Base-by-base conservation (phyloP, 2,329 filamentous ascomycete genomes). In the Penicillium sp. region DNA sequence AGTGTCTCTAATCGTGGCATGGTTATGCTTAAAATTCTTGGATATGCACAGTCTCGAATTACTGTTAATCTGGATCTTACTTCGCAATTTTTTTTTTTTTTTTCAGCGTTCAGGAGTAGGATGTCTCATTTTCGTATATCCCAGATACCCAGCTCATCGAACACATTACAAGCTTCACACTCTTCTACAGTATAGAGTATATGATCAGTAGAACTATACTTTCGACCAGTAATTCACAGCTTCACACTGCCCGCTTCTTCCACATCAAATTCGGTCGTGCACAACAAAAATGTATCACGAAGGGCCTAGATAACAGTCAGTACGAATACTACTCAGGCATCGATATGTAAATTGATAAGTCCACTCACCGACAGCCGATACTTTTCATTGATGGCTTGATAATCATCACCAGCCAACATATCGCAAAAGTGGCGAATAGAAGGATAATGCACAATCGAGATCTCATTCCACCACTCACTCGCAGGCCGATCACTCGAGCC, bases 381-480 rank as follows among this genome's bases (percentile, higher is more conserved):
- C 66, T 73, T 79, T 51, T 79, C 73, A 71, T 87, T 87, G 6
- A 84, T 82, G 39, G 71, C 77, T 73, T 86, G 84, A 68, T 86
- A 87, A 64, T 86, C 84, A 63, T 79, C 75, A 44, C 80, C 80
- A 1, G 75, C 78, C 44, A 85, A 66, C 84, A 87, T 87, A 66
- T 86, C 84, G 44, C 81, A 81, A 65, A 88, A 88, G 69, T 88
- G 84, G 59, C 70, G 61, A 35, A 87, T 81, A 50, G 79, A 85
- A 3, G 86, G 85, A 70, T 88, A 88, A 73, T 87, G 85, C 54
- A 85, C 86, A 44, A 88, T 75, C 0, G 85, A 85, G 59, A 88
- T 79, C 71, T 88, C 85, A 68, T 88, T 82, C 85, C 86, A 88
- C 52, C 72, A 73, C 13, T 71, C 72, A 46, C 60, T 57, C 42